Conservation (phyloP, 148 eudicot genomes). For the Oxyria digyna region DNA sequence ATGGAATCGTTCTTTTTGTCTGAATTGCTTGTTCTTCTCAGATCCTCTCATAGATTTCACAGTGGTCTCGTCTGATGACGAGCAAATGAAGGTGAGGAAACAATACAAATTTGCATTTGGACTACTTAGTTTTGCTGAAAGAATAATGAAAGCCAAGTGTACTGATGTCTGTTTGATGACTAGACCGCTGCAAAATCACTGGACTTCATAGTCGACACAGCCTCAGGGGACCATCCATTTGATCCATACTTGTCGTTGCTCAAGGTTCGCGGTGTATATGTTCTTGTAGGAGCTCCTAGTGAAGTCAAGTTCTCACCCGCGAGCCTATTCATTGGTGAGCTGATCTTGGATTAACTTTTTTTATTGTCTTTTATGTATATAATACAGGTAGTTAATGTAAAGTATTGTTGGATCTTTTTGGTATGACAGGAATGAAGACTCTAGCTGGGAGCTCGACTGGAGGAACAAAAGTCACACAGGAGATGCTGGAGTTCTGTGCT, state of each 20-base stretch:
- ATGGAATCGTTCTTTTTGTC: too few species aligned
- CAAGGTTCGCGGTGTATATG: conserved; percentile 58
- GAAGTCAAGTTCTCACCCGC: conserved; percentile 55
- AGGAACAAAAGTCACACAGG: conserved; percentile 59
- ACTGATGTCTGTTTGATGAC: not conserved
- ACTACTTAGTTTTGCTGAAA: too few species aligned
- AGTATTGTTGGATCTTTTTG: not conserved
- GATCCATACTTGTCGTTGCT: conserved; percentile 52
- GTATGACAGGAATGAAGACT: conserved; percentile 40
- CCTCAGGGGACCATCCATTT: conserved; percentile 67
- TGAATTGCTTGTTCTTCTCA: too few species aligned
- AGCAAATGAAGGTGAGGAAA: conserved; percentile 7
- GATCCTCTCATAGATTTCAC: too few species aligned
- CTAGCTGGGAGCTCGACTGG: conserved; percentile 57
- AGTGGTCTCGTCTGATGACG: conserved; percentile 4
- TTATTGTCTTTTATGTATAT: not conserved
- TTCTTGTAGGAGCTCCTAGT: conserved; percentile 52
- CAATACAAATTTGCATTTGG: not conserved
- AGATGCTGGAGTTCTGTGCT: conserved; percentile 73
- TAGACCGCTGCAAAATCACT: conserved; percentile 44
- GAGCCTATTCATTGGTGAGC: conserved; percentile 43
- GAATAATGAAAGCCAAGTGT: too few species aligned
- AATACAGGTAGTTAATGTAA: too few species aligned
- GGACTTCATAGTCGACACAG: conserved; percentile 69
- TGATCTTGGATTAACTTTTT: not conserved